Base-by-base conservation (phyloP, 2,329 filamentous ascomycete genomes). In the Didymosphaeria variabile region DNA sequence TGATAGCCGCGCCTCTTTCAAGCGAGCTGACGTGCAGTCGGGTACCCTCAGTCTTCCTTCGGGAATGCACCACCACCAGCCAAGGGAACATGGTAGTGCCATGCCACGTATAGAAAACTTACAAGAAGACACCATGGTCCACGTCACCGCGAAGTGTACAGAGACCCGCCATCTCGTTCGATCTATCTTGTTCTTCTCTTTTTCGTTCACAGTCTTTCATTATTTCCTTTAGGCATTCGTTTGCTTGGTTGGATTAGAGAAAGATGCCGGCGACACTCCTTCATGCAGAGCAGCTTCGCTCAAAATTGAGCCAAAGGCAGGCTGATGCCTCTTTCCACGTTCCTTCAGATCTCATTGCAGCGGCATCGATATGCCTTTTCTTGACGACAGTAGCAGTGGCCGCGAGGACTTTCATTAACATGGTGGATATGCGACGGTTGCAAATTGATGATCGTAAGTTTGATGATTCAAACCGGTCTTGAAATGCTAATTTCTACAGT, bases 381-480 rank as follows among this genome's bases (percentile, higher is more conserved):
- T 57, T 64, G 32, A 60, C 62, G 17, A 38, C 44, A 31, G 34
- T 52, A 26, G 62, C 62, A 13, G 57, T 61, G 23, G 55, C 51
- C 19, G 54, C 54, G 59, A 50, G 59, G 49, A 53, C 57, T 2
- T 64, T 61, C 26, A 60, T 55, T 29, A 64, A 55, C n/a, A 54
- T 38, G 13, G 46, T 61, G 12, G 59, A 64, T 44, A 12, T 61
- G 7, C 51, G 50, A 19, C 51, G 52, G 51, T 26, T 60, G 19
- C 62, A 60, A n/a, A 40, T 64, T 46, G 62, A 64, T 40, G 62
- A 64, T 55, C 60, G 62, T 64, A 47, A 53, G 62, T 62, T 8
- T 42, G 23, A 23, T 7, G 29, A n/a, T n/a, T 45, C 3, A 5
- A 15, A 17, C 23, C n/a, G 5, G 45, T 17, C n/a, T 36, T 9